These are phyloP conservation scores for Candida michaelii DNA, from an alignment of 805 yeast genomes.

Conservation along the genomic window DNA sequence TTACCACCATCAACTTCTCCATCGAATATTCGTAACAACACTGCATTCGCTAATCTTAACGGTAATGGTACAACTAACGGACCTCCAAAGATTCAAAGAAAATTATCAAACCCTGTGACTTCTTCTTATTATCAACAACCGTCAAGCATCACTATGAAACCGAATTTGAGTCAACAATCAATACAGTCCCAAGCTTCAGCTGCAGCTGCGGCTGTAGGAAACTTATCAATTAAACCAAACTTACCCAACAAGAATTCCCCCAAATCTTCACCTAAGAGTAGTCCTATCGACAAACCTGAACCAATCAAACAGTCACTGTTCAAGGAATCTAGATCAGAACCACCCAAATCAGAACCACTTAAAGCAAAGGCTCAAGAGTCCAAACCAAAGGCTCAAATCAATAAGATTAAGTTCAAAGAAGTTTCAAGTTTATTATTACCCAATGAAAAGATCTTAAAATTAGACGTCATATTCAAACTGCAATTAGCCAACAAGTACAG, in stretches of 20 bases:
- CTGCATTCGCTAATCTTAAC: conserved; percentile 5
- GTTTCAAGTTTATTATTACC: conserved; percentile 29
- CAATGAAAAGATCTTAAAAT: conserved; percentile 40
- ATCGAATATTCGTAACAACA: conserved; percentile 5
- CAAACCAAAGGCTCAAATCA: background rate
- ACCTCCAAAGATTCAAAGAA: conserved; percentile 4
- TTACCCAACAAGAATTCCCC: background rate
- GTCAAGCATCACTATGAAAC: background rate
- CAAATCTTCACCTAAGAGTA: background rate
- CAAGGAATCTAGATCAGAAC: background rate
- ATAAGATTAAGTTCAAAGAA: conserved; percentile 31
- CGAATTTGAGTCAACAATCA: background rate
- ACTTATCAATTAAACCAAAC: conserved; percentile 5
- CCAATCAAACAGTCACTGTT: background rate
- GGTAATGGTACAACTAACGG: background rate
- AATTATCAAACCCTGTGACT: conserved; percentile 3
- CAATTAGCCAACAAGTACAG: conserved; percentile 27
- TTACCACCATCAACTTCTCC: conserved; percentile 5
- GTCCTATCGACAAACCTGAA: background rate
- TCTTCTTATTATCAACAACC: conserved; percentile 10
- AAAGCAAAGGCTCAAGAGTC: background rate
- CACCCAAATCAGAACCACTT: background rate
- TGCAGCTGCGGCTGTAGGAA: conserved; percentile 13
- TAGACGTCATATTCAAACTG: conserved; percentile 40
- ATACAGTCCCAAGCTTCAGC: conserved; percentile 10